Percentiles rank a stretch among this genome's conserved stretches.
Conservation (phyloP, 2,329 filamentous ascomycete genomes). For the Colletotrichum godetiae region DNA sequence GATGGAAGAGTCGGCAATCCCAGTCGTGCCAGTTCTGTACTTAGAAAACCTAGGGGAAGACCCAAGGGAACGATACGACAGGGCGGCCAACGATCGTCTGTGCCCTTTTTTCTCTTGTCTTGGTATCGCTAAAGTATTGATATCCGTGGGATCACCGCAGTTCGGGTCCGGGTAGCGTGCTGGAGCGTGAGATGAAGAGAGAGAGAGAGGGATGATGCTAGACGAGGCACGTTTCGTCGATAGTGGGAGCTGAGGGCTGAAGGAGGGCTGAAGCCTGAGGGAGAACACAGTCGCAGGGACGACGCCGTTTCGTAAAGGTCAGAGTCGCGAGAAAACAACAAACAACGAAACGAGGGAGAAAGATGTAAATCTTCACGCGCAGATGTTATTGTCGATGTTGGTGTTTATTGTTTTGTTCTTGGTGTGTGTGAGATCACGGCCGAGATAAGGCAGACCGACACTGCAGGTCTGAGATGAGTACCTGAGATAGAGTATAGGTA, state of each 20-base stretch:
- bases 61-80: background rate
- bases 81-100: background rate
- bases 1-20: conserved; percentile 14
- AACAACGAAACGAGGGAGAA: background rate
- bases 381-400: background rate
- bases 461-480: conserved; percentile 9
- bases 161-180: background rate
- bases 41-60: background rate
- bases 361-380: background rate
- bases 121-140: background rate
- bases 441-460: conserved; percentile 18
- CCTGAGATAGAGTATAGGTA: conserved; percentile 2
- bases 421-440: background rate
- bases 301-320: background rate
- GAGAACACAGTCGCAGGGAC: background rate
- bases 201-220: conserved; percentile 17
- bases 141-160: background rate
- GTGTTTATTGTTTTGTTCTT: background rate
- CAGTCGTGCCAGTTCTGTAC: background rate
- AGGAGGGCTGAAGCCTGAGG: background rate
- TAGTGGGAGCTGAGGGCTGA: conserved; percentile 13
- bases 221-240: conserved; percentile 25
- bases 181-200: background rate
- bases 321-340: background rate
- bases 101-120: background rate